Evolutionary conservation across 257 asterid species (phyloP), one percentile per base, ranked within the genome.

Genomic region (Catharanthus roseus): DNA sequence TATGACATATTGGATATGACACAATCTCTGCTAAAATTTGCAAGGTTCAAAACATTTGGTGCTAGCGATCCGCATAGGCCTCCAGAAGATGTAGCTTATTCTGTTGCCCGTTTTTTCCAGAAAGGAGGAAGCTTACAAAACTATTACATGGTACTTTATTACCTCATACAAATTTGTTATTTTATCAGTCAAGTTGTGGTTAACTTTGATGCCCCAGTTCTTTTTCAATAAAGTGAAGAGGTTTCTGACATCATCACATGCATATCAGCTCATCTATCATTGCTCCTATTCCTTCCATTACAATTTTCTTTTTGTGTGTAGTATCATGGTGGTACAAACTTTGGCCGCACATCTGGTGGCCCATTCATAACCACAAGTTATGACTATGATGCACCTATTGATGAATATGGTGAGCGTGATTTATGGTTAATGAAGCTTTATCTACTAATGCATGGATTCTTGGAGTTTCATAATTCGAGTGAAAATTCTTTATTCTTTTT

Each of bases 291-390:
- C 42, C 51, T 49, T 49, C 16, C 11, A 18, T 23, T 49, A 23
- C 23, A 49, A 49, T 16, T 49, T 49, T 3, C 42, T 62, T 77
- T 63, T 57, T 53, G 57, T 67, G 60, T 75, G 50, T 77, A 92
- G 98, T 92, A 90, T 85, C 98, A 92, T 79, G 98, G 98, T 24
- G 98, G 98, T 42, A 92, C 98, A 50, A 92, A 92, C 87, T 92
- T 92, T 84, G 97, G 97, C 70, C 96, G 98, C 80, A 90, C 96
- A 69, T 75, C 97, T 65, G 98, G 98, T 78, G 98, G 98, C 55
- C 98, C 98, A 54, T 90, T 90, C 83, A 92, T 92, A 70, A 88
- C 97, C 77, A 92, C 97, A 55, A 88, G 97, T 80, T 92, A 92
- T 70, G 98, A 92, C 83, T 92, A 92, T 76, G 95, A 92, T 80